These are phyloP conservation scores for Gracilaria gracilis DNA, from an alignment of 23 red algal species.

Conservation along the genomic window DNA sequence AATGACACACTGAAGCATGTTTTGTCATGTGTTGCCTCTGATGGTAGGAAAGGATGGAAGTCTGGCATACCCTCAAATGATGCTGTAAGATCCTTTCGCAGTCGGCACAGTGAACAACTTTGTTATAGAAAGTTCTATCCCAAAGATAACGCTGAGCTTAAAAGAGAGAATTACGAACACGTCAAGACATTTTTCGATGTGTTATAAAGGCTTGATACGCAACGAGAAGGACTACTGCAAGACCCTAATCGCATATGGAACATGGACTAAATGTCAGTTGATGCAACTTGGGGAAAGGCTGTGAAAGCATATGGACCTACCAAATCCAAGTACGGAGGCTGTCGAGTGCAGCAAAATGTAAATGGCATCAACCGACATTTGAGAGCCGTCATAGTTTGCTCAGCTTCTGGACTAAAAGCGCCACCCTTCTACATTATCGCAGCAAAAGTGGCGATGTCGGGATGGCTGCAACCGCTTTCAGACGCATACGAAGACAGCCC, in stretches of 20 bases:
- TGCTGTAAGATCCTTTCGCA: neutral
- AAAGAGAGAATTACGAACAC: constrained; percentile 19
- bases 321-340: neutral
- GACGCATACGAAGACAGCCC: neutral
- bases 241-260: constrained; percentile 5
- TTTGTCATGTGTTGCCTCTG: neutral
- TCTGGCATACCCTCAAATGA: neutral
- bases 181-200: constrained; percentile 39
- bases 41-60: neutral
- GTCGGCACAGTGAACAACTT: neutral
- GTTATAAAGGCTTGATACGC: neutral
- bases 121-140: neutral
- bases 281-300: constrained; percentile 11
- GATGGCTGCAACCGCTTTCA: neutral
- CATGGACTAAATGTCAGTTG: neutral
- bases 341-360: no score
- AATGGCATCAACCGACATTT: no score
- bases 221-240: neutral
- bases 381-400: constrained; percentile 2
- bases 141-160: constrained; percentile 13
- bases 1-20: constrained; percentile 1
- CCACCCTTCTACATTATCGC: constrained; percentile 45
- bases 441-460: neutral
- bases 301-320: constrained; percentile 10
- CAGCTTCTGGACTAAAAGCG: constrained; percentile 26